phyloP scores from a whole-genome alignment of 345 rosid species.

The Trapa incisa region DNA sequence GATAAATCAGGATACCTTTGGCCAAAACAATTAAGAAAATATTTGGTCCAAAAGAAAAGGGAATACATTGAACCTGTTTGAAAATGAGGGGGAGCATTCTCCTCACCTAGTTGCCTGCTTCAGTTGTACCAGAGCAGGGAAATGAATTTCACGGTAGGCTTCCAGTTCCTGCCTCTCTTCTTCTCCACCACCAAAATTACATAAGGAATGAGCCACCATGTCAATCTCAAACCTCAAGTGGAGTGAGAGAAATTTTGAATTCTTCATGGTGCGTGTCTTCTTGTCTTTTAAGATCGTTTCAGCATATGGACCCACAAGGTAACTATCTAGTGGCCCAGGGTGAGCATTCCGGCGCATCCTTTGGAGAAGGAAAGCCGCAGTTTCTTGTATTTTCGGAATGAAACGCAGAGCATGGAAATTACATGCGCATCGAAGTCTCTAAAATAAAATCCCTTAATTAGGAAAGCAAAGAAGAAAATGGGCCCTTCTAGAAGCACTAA shows the following conservation, averaged over 20 bases:
- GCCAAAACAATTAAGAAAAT: too few relatives aligned
- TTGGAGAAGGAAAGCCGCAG: conserved; percentile 60
- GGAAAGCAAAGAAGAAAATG: conserved; percentile 17
- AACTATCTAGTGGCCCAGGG: conserved; percentile 50
- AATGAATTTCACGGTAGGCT: conserved; percentile 77
- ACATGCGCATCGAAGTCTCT: conserved; percentile 98
- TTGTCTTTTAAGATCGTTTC: conserved; percentile 31
- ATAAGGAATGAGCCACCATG: conserved; percentile 96
- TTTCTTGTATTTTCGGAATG: conserved; percentile 75
- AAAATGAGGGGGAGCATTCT: background rate
- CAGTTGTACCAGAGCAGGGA: conserved; percentile 56
- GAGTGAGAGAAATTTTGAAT: conserved; percentile 64
- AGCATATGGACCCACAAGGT: conserved; percentile 63
- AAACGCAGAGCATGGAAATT: conserved; percentile 79
- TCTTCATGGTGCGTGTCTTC: conserved; percentile 25
- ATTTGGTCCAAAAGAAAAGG: too few relatives aligned
- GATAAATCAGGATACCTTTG: too few relatives aligned
- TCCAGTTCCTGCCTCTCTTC: conserved; percentile 60
- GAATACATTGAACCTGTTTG: background rate
- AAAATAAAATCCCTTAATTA: conserved; percentile 32
- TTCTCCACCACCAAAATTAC: conserved; percentile 87
- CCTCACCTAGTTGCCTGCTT: conserved; percentile 49
- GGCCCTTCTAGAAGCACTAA: background rate
- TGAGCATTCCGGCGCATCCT: conserved; percentile 46
- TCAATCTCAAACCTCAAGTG: conserved; percentile 93